Conservation (phyloP, 306 rosid species). For the Citrullus mucosospermus region DNA sequence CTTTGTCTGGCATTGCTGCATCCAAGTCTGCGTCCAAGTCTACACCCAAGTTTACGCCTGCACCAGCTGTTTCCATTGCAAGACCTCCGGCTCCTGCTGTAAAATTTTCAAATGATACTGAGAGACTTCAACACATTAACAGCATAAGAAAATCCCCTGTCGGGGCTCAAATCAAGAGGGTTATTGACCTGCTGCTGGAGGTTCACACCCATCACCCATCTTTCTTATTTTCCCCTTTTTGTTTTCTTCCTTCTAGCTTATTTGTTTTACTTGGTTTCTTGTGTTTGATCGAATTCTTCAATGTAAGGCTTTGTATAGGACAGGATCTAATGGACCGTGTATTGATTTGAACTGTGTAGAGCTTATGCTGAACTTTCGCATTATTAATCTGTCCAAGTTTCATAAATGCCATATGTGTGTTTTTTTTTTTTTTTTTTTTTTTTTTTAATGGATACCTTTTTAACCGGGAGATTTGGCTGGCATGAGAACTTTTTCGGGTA, state of each 20-base stretch:
- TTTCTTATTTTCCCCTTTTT: not conserved
- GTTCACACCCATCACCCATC: constrained; percentile 19
- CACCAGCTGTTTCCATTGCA: constrained; percentile 12
- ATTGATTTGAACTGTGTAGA: not conserved
- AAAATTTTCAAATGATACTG: constrained; percentile 84
- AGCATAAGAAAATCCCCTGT: constrained; percentile 65
- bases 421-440: not conserved
- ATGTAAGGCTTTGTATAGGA: not conserved
- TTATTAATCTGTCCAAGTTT: not conserved
- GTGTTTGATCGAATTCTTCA: not conserved
- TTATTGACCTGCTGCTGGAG: constrained; percentile 66
- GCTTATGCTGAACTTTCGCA: not conserved
- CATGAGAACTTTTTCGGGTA: not conserved
- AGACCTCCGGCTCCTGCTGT: constrained; percentile 43
- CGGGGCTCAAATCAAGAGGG: constrained; percentile 93
- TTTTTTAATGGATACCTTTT: not conserved
- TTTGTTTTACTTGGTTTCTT: not conserved
- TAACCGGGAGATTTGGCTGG: not conserved
- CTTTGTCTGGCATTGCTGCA: constrained; percentile 54
- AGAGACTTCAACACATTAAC: constrained; percentile 80
- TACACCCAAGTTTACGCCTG: constrained; percentile 20
- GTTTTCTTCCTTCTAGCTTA: not conserved
- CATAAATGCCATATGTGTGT: not conserved
- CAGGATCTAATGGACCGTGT: not conserved
- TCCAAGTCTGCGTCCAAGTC: constrained; percentile 11